phyloP scores from a whole-genome alignment of 768 basidiomycete genomes.

The Amanita pseudoporphyria region DNA sequence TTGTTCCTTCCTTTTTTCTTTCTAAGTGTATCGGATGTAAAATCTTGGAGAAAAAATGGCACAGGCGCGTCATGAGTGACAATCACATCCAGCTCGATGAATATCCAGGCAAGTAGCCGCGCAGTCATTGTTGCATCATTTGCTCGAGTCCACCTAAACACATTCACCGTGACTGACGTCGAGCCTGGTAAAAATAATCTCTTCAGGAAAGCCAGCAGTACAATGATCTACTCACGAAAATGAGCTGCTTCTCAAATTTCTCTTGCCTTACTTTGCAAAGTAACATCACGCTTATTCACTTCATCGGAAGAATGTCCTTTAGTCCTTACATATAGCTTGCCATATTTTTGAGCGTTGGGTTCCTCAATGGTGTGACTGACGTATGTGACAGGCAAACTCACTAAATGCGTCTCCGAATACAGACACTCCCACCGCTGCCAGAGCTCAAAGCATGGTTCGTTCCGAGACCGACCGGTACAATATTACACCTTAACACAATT shows the following conservation, averaged over 20 bases:
- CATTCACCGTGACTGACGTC: neutral
- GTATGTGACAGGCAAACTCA: neutral
- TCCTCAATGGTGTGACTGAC: neutral
- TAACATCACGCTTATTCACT: neutral
- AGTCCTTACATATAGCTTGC: neutral
- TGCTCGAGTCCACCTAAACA: neutral
- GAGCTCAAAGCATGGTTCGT: slow-evolving; percentile 44
- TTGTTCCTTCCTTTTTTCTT: too few species aligned
- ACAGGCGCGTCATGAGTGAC: neutral
- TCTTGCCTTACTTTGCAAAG: neutral
- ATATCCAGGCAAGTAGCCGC: neutral
- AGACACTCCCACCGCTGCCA: slow-evolving; percentile 36
- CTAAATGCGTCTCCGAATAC: slow-evolving; percentile 43
- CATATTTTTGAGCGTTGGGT: too few species aligned
- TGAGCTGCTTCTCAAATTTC: neutral
- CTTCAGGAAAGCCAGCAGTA: neutral
- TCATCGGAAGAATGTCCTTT: neutral
- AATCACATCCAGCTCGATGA: neutral
- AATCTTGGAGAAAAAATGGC: neutral
- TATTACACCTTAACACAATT: slow-evolving; percentile 16
- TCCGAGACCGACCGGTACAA: slow-evolving; percentile 18
- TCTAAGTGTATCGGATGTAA: too few species aligned
- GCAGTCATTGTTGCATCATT: neutral
- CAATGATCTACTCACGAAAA: neutral
- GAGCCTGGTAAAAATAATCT: neutral